Percentiles rank a stretch among this genome's conserved stretches.
These are phyloP conservation scores for Fusarium tuaranense DNA, from an alignment of 2,329 filamentous ascomycete species.

Conservation along the genomic window DNA sequence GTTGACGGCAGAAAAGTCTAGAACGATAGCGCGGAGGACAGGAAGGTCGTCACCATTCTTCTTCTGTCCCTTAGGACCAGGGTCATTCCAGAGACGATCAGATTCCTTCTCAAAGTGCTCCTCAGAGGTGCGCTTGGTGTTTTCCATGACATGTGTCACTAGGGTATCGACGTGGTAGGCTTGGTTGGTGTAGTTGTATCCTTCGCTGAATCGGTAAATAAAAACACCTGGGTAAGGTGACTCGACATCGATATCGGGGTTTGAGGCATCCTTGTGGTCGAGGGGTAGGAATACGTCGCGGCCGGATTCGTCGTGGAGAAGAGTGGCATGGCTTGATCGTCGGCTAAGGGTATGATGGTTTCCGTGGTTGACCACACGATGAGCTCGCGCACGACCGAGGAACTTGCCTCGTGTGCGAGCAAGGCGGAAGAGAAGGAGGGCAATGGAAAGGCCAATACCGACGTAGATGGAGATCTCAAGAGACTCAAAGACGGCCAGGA, in stretches of 20 bases:
- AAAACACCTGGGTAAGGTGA: conserved; percentile 62
- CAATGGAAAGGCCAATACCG: conserved; percentile 57
- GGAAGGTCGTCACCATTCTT: conserved; percentile 53
- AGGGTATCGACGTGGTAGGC: conserved; percentile 60
- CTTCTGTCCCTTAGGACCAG: conserved; percentile 50
- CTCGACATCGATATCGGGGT: conserved; percentile 56
- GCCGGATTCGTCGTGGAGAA: conserved; percentile 3
- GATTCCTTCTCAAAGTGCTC: conserved; percentile 51
- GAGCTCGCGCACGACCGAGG: conserved; percentile 53
- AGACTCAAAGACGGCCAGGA: conserved; percentile 63
- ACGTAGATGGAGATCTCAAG: conserved; percentile 65
- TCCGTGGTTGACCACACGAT: conserved; percentile 18
- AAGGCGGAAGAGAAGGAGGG: conserved; percentile 58
- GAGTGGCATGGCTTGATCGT: background rate
- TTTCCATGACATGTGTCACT: conserved; percentile 52
- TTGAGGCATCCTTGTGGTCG: conserved; percentile 56
- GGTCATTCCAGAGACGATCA: conserved; percentile 68
- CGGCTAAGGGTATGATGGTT: background rate
- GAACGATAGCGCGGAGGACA: conserved; percentile 63
- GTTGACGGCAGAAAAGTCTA: conserved; percentile 70
- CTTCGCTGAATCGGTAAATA: conserved; percentile 64
- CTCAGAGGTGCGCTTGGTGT: conserved; percentile 55
- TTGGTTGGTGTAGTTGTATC: conserved; percentile 65
- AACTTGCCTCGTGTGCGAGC: conserved; percentile 61
- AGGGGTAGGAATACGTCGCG: conserved; percentile 57